Conservation (phyloP, 2,329 filamentous ascomycete genomes). For the Nemania sp. region DNA sequence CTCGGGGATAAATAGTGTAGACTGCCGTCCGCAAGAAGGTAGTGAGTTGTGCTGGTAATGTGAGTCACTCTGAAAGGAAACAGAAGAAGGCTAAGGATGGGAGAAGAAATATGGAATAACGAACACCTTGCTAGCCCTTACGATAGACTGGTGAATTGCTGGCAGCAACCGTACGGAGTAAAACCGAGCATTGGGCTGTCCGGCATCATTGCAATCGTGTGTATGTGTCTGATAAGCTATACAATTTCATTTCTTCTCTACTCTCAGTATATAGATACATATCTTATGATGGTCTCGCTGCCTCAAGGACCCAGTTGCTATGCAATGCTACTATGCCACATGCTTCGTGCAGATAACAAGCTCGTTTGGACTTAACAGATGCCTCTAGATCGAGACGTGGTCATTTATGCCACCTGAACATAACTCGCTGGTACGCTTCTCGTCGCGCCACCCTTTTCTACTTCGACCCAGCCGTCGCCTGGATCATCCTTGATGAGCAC, state of each 20-base stretch:
- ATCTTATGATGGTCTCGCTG: constrained; percentile 5
- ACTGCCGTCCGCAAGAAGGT: no score
- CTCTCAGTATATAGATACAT: constrained; percentile 7
- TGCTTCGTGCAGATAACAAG: constrained; percentile 4
- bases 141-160: no score
- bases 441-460: constrained; percentile 84
- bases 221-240: not conserved
- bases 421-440: constrained; percentile 95
- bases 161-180: no score
- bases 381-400: not conserved
- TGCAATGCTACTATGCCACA: constrained; percentile 21
- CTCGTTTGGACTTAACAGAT: constrained; percentile 2
- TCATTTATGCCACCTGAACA: constrained; percentile 62
- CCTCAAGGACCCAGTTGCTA: constrained; percentile 14
- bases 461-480: constrained; percentile 96
- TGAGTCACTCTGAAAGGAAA: no score
- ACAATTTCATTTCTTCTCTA: constrained; percentile 17
- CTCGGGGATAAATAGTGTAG: no score
- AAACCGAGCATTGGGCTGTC: not conserved
- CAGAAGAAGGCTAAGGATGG: no score
- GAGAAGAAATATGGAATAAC: no score
- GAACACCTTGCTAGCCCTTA: no score
- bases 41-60: no score
- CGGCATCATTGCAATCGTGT: not conserved
- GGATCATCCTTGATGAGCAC: constrained; percentile 86